phyloP scores from a whole-genome alignment of 1,284 basidiomycete genomes.

The Chalciporus piperatoides region DNA sequence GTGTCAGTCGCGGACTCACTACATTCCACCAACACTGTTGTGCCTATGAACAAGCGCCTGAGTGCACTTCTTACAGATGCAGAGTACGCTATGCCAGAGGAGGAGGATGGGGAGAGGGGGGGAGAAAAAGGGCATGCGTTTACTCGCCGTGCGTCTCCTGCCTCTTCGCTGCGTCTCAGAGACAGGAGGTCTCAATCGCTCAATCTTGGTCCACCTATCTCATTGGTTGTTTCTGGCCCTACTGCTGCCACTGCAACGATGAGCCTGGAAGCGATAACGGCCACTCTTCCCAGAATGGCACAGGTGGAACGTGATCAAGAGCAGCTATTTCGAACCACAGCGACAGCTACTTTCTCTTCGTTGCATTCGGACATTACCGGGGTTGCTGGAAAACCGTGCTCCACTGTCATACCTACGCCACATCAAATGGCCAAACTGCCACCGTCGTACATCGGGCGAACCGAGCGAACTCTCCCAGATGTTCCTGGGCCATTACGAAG shows the following conservation, averaged over 20 bases:
- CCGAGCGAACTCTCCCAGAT: constrained; percentile 33
- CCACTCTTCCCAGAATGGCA: constrained; percentile 29
- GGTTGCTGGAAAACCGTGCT: constrained; percentile 15
- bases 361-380: constrained; percentile 16
- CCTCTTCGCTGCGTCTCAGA: constrained; percentile 36
- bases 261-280: constrained; percentile 32
- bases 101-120: constrained; percentile 39
- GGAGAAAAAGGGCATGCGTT: constrained; percentile 33
- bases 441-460: constrained; percentile 24
- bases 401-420: constrained; percentile 14
- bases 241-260: constrained; percentile 28
- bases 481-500: constrained; percentile 31
- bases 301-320: constrained; percentile 30
- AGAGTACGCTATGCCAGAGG: constrained; percentile 52
- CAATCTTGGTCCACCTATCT: constrained; percentile 39
- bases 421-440: constrained; percentile 10
- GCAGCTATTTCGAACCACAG: constrained; percentile 19
- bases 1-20: constrained; percentile 72
- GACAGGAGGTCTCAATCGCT: constrained; percentile 64
- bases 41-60: constrained; percentile 57
- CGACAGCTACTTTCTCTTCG: constrained; percentile 20
- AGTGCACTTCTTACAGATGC: constrained; percentile 65
- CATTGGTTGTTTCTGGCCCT: constrained; percentile 30
- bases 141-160: constrained; percentile 24
- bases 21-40: constrained; percentile 65